Evolutionary conservation across 208 protist species (phyloP).

Genomic region (Trypanosoma cruzi): DNA sequence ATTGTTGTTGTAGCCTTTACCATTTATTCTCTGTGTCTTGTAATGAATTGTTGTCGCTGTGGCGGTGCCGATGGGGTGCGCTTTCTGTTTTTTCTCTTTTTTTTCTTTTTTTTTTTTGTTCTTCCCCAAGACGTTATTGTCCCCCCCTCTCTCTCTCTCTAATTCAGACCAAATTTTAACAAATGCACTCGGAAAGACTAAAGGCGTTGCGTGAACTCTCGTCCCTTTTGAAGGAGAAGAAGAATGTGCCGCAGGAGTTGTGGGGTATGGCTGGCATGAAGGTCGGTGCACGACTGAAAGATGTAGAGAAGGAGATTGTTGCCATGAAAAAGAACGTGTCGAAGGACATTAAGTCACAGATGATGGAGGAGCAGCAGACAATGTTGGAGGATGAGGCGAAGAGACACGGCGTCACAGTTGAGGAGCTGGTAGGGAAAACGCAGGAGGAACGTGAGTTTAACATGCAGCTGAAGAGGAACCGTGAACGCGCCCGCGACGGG

Average conservation of each 20-base stretch:
- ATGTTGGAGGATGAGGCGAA: constrained; percentile 65
- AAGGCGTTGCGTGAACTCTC: constrained; percentile 68
- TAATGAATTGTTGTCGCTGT: no score
- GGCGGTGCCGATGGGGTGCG: no score
- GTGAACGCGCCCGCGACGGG: constrained; percentile 23
- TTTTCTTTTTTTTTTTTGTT: background rate
- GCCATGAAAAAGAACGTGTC: constrained; percentile 65
- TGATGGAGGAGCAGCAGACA: constrained; percentile 52
- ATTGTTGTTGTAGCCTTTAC: no score
- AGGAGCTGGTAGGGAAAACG: constrained; percentile 47
- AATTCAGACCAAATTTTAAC: background rate
- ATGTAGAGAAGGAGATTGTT: constrained; percentile 90
- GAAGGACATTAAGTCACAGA: constrained; percentile 57
- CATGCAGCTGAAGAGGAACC: constrained; percentile 35
- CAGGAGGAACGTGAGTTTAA: constrained; percentile 35
- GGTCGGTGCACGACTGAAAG: constrained; percentile 85
- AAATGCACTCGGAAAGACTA: constrained; percentile 43
- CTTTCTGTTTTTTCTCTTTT: no score
- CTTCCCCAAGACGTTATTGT: background rate
- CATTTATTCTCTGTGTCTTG: no score
- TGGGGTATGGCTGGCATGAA: constrained; percentile 71
- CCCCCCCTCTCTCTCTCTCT: background rate
- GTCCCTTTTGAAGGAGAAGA: constrained; percentile 65
- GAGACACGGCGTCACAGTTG: constrained; percentile 54
- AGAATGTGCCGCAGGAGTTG: constrained; percentile 41